Evolutionary conservation across 2,329 filamentous ascomycete genomes (phyloP).

Genomic region (Fusarium incarnatum): DNA sequence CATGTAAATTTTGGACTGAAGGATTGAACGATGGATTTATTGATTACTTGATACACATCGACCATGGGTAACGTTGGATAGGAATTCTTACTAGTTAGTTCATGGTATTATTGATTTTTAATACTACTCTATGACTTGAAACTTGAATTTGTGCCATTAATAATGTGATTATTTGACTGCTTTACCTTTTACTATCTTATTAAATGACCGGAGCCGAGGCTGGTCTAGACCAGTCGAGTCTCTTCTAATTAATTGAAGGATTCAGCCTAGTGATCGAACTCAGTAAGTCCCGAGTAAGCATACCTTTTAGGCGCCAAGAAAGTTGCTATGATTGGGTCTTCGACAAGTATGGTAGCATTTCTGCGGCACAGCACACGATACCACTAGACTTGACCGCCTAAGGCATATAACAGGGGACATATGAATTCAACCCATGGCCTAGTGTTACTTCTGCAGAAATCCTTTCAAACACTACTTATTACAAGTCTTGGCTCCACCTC

Average conservation of each 20-base stretch:
- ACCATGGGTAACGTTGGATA: neutral
- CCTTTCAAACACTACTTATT: neutral
- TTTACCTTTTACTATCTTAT: neutral
- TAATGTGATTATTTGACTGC: too few relatives aligned
- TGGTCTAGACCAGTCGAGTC: neutral
- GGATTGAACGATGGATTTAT: conserved; percentile 5
- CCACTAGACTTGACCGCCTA: neutral
- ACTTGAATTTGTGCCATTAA: neutral
- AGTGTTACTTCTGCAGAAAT: neutral
- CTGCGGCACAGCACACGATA: neutral
- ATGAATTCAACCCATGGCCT: neutral
- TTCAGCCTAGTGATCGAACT: neutral
- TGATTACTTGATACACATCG: neutral
- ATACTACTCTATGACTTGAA: conserved; percentile 2
- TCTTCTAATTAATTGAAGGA: neutral
- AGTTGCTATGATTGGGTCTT: neutral
- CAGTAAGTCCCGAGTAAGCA: neutral
- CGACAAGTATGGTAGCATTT: neutral
- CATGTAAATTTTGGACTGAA: conserved; percentile 14
- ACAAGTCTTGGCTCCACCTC: neutral
- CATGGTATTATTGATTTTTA: conserved; percentile 31
- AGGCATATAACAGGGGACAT: neutral
- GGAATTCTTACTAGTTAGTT: conserved; percentile 9
- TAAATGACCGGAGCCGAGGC: neutral
- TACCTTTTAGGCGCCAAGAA: neutral